Conservation (phyloP, 1,139 yeast species). For the Lodderomyces orthopsilosis region DNA sequence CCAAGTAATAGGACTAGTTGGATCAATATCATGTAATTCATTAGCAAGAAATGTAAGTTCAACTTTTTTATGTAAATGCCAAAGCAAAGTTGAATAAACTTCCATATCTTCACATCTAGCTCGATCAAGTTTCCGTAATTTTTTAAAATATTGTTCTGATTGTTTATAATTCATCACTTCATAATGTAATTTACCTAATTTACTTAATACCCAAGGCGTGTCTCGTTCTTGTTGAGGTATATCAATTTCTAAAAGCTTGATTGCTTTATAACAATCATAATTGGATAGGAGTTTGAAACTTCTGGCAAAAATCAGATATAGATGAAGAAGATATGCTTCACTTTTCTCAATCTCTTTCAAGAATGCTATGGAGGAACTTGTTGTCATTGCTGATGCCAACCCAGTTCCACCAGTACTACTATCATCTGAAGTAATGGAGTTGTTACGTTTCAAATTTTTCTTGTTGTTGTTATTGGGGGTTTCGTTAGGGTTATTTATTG, state of each 20-base stretch:
- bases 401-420: neutral
- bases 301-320: conserved; percentile 63
- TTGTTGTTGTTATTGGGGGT: conserved; percentile 12
- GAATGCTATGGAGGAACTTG: conserved; percentile 13
- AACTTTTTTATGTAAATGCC: conserved; percentile 90
- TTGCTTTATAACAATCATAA: conserved; percentile 80
- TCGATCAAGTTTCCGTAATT: conserved; percentile 66
- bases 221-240: conserved; percentile 63
- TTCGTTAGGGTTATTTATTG: conserved; percentile 6
- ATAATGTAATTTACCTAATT: conserved; percentile 77
- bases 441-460: conserved; percentile 27
- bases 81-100: conserved; percentile 78
- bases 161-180: conserved; percentile 85
- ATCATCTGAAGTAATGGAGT: conserved; percentile 19
- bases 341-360: conserved; percentile 37
- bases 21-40: conserved; percentile 68
- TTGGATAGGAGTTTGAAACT: conserved; percentile 62
- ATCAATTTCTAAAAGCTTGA: conserved; percentile 55
- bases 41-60: conserved; percentile 79
- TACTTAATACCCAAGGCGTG: conserved; percentile 85
- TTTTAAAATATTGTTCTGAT: conserved; percentile 61
- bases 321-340: conserved; percentile 44
- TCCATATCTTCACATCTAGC: conserved; percentile 91
- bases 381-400: conserved; percentile 7
- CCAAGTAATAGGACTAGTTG: conserved; percentile 82